phyloP scores from a whole-genome alignment of 345 rosid species.

The Populus simonii region DNA sequence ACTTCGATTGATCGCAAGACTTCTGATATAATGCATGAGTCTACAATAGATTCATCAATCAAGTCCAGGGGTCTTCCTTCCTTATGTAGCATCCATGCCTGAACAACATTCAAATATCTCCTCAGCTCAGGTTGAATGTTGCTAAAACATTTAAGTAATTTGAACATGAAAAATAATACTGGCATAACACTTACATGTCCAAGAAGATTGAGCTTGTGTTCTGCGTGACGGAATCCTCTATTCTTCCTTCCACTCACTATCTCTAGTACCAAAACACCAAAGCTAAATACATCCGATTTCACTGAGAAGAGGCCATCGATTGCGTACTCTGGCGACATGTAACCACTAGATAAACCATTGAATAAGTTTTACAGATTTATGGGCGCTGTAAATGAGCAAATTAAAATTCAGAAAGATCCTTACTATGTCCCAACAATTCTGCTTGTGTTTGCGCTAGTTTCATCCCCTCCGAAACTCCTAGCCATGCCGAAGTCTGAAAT shows the following conservation, averaged over 20 bases:
- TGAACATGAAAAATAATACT: neutral
- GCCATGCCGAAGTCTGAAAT: conserved; percentile 18
- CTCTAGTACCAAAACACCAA: neutral
- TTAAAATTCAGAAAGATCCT: neutral
- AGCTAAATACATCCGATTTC: neutral
- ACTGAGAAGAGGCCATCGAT: neutral
- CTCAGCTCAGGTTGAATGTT: neutral
- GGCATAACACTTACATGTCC: conserved; percentile 7
- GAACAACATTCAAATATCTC: neutral
- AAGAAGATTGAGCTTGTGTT: neutral
- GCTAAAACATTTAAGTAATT: neutral
- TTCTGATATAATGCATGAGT: neutral
- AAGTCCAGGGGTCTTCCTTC: conserved; percentile 3
- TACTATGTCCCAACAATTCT: conserved; percentile 19
- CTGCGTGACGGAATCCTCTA: neutral
- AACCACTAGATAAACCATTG: conserved; percentile 1
- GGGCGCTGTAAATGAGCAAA: no score
- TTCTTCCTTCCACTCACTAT: neutral
- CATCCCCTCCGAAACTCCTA: conserved; percentile 11
- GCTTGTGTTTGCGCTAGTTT: conserved; percentile 2
- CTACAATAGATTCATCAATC: neutral
- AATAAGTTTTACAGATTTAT: neutral
- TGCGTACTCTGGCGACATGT: neutral
- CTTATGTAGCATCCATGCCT: conserved; percentile 10
- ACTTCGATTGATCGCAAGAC: conserved; percentile 4